Base-by-base conservation (phyloP, 371 early-diverging fungal genomes). In the Mortierella sp. region DNA sequence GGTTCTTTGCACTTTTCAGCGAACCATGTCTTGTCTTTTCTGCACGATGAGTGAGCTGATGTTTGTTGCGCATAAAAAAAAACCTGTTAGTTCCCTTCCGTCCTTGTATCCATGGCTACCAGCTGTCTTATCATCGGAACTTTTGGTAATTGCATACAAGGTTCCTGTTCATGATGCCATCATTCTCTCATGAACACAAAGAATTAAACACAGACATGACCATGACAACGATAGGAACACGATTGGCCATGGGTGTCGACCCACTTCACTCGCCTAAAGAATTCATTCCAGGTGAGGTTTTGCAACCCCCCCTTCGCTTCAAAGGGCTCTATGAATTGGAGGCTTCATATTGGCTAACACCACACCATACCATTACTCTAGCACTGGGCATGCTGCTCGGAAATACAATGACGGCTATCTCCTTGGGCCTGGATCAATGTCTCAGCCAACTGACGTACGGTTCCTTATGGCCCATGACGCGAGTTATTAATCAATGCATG, bases 341-440 rank as follows among this genome's bases (percentile, higher is more conserved):
- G n/a, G n/a, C n/a, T n/a, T n/a, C n/a, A n/a, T n/a, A n/a, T n/a
- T n/a, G n/a, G n/a, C n/a, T n/a, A n/a, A n/a, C n/a, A n/a, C 34
- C 7, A 34, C 34, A 34, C 34, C 7, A 34, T 34, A n/a, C n/a
- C n/a, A n/a, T n/a, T 46, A 6, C 27, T 14, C 24, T 48, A 72
- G 72, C 59, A 0, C 54, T 95, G 26, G 96, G 96, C 19, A 92
- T 95, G 90, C 71, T 95, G 26, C 79, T 95, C 8, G 96, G 95
- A 23, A 94, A 93, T 71, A 80, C 87, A 51, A 91, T 95, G 86
- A 91, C 93, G 7, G 94, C 90, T 6, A 89, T 94, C 70, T 91
- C 95, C 0, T 86, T 96, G 26, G 95, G 91, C 0, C 68, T 94
- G 34, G 83, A 85, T 16, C 82, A 84, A 49, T 85, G 88, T 28